These are phyloP conservation scores for Agarophyton chilense DNA, from an alignment of 23 red algal genomes.

Conservation along the genomic window DNA sequence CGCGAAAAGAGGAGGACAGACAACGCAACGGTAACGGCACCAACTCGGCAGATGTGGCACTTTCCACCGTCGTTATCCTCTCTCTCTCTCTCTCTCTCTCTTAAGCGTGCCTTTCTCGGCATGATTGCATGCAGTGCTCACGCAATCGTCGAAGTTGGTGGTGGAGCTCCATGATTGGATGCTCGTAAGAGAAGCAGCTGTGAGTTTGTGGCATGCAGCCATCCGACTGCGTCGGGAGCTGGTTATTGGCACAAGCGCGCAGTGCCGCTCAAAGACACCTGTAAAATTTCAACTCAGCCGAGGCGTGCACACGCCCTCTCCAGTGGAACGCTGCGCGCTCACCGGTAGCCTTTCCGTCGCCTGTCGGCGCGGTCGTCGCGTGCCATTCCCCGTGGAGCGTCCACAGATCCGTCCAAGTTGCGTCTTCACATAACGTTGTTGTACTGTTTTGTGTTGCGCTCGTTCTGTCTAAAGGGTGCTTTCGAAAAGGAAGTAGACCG, in stretches of 20 bases:
- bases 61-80: not conserved
- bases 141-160: not conserved
- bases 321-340: not conserved
- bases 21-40: not conserved
- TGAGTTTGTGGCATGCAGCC: not conserved
- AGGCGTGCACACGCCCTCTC: not conserved
- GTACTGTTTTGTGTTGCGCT: not conserved
- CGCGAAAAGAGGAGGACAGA: not conserved
- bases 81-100: too few relatives aligned
- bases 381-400: not conserved
- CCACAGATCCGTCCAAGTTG: not conserved
- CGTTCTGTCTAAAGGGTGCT: not conserved
- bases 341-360: too few relatives aligned
- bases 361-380: too few relatives aligned
- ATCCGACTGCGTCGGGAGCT: not conserved
- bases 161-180: constrained; percentile 34
- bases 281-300: not conserved
- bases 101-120: not conserved
- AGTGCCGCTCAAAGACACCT: not conserved
- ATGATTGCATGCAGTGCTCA: not conserved
- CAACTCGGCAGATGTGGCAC: not conserved
- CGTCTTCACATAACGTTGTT: not conserved
- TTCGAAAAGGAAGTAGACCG: too few relatives aligned
- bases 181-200: not conserved
- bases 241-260: not conserved